Evolutionary conservation across 805 yeast species (phyloP).

Genomic region (Dipodascus geniculatus): DNA sequence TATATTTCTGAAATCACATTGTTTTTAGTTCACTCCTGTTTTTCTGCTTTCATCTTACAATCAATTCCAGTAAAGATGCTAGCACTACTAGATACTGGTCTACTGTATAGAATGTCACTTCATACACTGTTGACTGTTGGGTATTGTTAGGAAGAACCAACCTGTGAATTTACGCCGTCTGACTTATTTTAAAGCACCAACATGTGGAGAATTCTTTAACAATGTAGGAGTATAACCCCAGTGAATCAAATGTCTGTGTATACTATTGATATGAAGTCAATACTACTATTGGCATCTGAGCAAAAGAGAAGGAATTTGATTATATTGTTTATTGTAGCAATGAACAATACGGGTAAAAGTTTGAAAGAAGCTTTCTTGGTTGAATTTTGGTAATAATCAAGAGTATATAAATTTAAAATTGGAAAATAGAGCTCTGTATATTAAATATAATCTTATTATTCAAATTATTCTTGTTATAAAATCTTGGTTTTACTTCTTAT

Average conservation of each 20-base stretch:
- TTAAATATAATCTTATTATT: too few species aligned
- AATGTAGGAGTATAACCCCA: conserved; percentile 32
- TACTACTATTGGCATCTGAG: conserved; percentile 31
- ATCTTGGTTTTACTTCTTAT: too few species aligned
- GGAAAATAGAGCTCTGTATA: too few species aligned
- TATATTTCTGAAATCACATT: conserved; percentile 41
- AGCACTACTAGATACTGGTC: conserved; percentile 39
- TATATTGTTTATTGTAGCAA: conserved; percentile 34
- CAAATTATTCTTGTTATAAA: too few species aligned
- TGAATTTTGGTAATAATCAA: neutral
- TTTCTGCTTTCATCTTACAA: conserved; percentile 42
- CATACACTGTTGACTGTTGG: conserved; percentile 51
- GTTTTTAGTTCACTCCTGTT: conserved; percentile 39
- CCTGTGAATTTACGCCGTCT: conserved; percentile 36
- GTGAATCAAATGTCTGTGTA: conserved; percentile 31
- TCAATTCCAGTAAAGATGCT: conserved; percentile 32
- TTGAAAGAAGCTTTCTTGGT: conserved; percentile 4
- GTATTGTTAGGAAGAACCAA: conserved; percentile 37
- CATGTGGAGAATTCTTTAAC: too few species aligned
- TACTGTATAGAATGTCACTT: conserved; percentile 62
- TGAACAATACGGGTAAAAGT: conserved; percentile 18
- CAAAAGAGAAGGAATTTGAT: conserved; percentile 60
- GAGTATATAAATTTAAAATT: too few species aligned
- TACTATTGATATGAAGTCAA: conserved; percentile 36
- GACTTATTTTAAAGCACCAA: conserved; percentile 48